A percentile compares a stretch with the other conserved stretches of the same genome.
phyloP scores from a whole-genome alignment of 306 rosid species.

The Gastrolobium villosum region DNA sequence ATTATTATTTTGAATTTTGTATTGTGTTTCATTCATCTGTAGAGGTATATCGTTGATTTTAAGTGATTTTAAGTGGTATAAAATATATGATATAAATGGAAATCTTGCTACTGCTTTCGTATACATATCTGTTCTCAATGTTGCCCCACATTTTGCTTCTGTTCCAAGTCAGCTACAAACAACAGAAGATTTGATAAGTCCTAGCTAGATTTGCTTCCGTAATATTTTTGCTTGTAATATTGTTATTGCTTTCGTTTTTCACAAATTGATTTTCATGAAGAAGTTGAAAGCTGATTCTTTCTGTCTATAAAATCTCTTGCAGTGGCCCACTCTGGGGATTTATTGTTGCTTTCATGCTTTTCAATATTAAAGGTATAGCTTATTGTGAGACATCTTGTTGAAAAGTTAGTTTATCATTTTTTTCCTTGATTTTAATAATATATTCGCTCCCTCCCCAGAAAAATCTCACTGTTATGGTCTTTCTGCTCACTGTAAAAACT shows the following conservation, averaged over 20 bases:
- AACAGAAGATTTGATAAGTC: too few relatives aligned
- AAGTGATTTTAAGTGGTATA: too few relatives aligned
- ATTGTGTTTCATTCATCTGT: neutral
- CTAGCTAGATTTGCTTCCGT: too few relatives aligned
- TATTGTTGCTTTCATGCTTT: slow-evolving; percentile 80
- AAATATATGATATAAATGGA: too few relatives aligned
- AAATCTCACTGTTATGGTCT: neutral
- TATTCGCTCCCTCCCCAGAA: too few relatives aligned
- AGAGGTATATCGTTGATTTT: neutral
- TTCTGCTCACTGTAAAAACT: slow-evolving; percentile 29
- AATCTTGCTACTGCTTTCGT: too few relatives aligned
- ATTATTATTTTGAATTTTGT: neutral
- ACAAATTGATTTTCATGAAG: slow-evolving; percentile 4
- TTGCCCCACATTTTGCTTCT: too few relatives aligned
- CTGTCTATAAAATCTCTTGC: slow-evolving; percentile 52
- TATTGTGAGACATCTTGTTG: neutral
- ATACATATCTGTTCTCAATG: too few relatives aligned
- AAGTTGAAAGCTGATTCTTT: slow-evolving; percentile 33
- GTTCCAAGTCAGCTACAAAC: too few relatives aligned
- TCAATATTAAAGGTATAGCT: slow-evolving; percentile 68
- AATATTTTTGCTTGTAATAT: too few relatives aligned
- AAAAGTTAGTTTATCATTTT: too few relatives aligned
- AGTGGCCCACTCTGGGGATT: slow-evolving; percentile 86
- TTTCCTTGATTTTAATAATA: too few relatives aligned
- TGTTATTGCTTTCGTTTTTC: neutral